These are phyloP conservation scores for Ascochyta koolunga DNA, from an alignment of 2,329 filamentous ascomycete species.

Conservation along the genomic window DNA sequence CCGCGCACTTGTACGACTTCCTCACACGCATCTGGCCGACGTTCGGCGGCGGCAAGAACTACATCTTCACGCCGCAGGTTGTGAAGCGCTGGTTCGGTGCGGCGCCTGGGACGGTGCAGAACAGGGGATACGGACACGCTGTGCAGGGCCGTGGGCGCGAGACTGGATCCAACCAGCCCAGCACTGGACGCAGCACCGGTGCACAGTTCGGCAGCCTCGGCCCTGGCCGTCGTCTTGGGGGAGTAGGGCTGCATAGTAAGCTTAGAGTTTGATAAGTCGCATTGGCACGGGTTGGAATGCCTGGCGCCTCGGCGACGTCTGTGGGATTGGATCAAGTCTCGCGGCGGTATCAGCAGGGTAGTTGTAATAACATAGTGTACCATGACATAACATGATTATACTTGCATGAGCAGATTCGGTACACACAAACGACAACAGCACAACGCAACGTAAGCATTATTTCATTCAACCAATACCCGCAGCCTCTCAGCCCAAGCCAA, in stretches of 20 bases:
- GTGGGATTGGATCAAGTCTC: background rate
- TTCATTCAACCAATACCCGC: background rate
- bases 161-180: conserved; percentile 20
- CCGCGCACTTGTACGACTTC: conserved; percentile 91
- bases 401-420: background rate
- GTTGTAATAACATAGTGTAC: background rate
- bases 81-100: conserved; percentile 70
- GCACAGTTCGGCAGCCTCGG: conserved; percentile 33
- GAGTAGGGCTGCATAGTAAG: no score
- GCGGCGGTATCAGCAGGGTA: background rate
- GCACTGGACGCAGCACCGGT: conserved; percentile 37
- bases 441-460: background rate
- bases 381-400: no score
- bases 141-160: conserved; percentile 48
- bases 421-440: background rate
- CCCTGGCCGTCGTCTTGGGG: conserved; percentile 41
- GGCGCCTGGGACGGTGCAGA: conserved; percentile 49
- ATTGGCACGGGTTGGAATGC: background rate
- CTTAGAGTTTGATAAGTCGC: no score
- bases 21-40: conserved; percentile 85
- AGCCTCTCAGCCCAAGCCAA: conserved; percentile 12
- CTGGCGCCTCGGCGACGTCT: background rate
- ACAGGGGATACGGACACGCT: conserved; percentile 68
- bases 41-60: conserved; percentile 82
- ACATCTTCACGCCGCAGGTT: conserved; percentile 74